Evolutionary conservation across 2,329 filamentous ascomycete species (phyloP).

Genomic region (Alternaria novae-zelandiae): DNA sequence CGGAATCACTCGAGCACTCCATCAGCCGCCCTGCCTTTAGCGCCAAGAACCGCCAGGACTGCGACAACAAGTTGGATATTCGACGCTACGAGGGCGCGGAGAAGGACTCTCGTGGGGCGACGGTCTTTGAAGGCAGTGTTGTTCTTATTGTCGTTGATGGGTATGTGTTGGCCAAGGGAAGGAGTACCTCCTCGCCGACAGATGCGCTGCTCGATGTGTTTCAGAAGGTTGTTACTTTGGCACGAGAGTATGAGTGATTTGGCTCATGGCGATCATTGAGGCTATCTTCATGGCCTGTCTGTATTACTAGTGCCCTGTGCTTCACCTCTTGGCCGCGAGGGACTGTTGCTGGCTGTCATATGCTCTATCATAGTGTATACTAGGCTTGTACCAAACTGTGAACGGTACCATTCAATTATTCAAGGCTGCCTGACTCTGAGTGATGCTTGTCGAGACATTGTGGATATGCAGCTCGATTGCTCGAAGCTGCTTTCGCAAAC

Average conservation of each 20-base stretch:
- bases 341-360: not conserved
- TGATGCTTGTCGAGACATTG: not conserved
- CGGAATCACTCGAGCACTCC: not conserved
- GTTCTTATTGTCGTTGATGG: not conserved
- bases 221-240: not conserved
- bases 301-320: not conserved
- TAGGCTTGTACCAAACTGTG: not conserved
- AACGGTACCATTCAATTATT: not conserved
- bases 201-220: not conserved
- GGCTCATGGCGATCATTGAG: not conserved
- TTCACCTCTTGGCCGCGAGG: not conserved
- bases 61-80: not conserved
- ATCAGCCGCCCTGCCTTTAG: not conserved
- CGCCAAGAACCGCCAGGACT: not conserved
- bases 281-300: rapidly evolving
- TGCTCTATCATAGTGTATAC: not conserved
- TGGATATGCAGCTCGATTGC: not conserved
- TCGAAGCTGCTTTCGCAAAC: not conserved
- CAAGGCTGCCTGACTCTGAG: not conserved
- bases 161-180: not conserved
- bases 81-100: not conserved
- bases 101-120: not conserved
- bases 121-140: not conserved
- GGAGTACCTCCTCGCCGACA: not conserved
- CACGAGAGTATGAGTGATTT: not conserved